phyloP scores from a whole-genome alignment of 2,329 filamentous ascomycete species.

The Stachybotrys chlorohalonatus region DNA sequence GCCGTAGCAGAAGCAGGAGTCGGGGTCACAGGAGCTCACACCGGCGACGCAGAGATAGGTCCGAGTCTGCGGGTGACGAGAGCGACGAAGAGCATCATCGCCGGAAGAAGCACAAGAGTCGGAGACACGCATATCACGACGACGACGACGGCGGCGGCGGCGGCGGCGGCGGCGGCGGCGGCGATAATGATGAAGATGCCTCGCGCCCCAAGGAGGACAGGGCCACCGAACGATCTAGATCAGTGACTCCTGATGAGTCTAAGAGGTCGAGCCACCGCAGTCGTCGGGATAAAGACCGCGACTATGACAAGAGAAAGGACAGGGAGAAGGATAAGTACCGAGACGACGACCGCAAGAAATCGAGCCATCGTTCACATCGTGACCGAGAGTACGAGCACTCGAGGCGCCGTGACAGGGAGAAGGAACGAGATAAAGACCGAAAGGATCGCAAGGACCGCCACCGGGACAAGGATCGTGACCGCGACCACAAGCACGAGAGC shows the following conservation, averaged over 20 bases:
- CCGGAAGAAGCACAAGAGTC: conserved; percentile 40
- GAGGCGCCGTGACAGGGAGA: conserved; percentile 26
- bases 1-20: conserved; percentile 26
- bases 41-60: conserved; percentile 46
- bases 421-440: conserved; percentile 25
- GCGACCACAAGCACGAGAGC: conserved; percentile 18
- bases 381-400: conserved; percentile 29
- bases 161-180: conserved; percentile 10
- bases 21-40: conserved; percentile 36
- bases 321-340: conserved; percentile 37
- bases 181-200: conserved; percentile 27
- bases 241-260: conserved; percentile 52
- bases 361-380: conserved; percentile 31
- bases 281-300: conserved; percentile 45
- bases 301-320: conserved; percentile 30
- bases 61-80: conserved; percentile 40
- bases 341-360: conserved; percentile 32
- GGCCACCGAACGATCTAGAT: conserved; percentile 49
- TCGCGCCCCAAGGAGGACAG: conserved; percentile 25
- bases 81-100: conserved; percentile 36
- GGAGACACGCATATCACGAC: conserved; percentile 28
- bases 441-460: conserved; percentile 30
- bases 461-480: conserved; percentile 27
- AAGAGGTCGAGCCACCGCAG: conserved; percentile 51
- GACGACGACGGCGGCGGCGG: conserved; percentile 32